These are phyloP conservation scores for Sordaria brevicollis DNA, from an alignment of 495 filamentous ascomycete genomes.

Conservation along the genomic window DNA sequence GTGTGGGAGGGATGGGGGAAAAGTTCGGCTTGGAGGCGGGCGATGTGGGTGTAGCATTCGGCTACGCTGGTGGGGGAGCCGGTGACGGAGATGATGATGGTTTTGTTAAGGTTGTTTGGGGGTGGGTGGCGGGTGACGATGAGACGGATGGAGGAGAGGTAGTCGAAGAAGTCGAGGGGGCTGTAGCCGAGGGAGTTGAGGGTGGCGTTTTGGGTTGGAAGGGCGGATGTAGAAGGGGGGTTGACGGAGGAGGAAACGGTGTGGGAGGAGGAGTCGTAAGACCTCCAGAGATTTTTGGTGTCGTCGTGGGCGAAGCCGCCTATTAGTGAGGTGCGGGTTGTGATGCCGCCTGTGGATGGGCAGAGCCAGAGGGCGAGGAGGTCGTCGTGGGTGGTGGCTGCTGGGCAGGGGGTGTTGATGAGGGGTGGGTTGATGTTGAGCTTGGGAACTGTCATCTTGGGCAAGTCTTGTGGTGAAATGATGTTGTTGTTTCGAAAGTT, in stretches of 20 bases:
- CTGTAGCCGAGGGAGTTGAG: slow-evolving; percentile 65
- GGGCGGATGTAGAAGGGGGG: neutral
- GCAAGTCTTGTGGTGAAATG: no score
- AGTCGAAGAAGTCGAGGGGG: slow-evolving; percentile 52
- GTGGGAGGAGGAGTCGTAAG: slow-evolving; percentile 46
- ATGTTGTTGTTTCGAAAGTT: no score
- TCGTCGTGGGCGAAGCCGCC: slow-evolving; percentile 49
- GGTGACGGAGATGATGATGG: slow-evolving; percentile 62
- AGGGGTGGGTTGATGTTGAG: slow-evolving; percentile 50
- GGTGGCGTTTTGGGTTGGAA: slow-evolving; percentile 35
- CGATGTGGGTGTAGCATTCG: slow-evolving; percentile 29
- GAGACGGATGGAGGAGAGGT: slow-evolving; percentile 41
- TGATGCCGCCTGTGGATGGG: slow-evolving; percentile 55
- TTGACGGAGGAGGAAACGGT: neutral
- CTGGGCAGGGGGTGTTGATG: slow-evolving; percentile 59
- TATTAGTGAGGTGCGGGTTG: slow-evolving; percentile 53
- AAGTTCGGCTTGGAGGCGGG: neutral
- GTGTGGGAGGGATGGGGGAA: neutral
- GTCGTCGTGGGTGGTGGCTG: slow-evolving; percentile 53
- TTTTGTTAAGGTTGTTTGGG: slow-evolving; percentile 29
- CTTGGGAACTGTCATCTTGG: slow-evolving; percentile 9
- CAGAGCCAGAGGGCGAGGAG: slow-evolving; percentile 45
- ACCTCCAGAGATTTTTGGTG: slow-evolving; percentile 52
- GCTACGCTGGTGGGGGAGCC: slow-evolving; percentile 42
- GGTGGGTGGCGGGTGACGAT: slow-evolving; percentile 20